A percentile compares a stretch with the other conserved stretches of the same genome.
These are phyloP conservation scores for Pseudogymnoascus sp. DNA, from an alignment of 2,329 filamentous ascomycete species.

Conservation along the genomic window DNA sequence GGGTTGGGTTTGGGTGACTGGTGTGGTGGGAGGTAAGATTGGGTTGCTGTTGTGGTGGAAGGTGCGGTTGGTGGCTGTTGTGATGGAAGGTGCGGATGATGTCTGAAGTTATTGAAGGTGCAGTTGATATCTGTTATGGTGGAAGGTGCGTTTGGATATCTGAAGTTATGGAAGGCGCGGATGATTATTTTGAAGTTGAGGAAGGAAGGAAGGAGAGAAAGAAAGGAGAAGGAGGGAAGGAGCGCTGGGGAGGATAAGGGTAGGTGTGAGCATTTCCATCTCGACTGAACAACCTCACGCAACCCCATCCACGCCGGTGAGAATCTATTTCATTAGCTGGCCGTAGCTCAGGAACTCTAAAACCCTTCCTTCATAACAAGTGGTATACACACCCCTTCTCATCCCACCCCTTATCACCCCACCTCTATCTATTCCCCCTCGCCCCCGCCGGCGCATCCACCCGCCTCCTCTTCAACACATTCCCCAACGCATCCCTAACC, in stretches of 20 bases:
- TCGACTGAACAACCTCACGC: neutral
- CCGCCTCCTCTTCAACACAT: constrained; percentile 56
- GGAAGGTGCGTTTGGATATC: neutral
- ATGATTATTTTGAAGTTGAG: neutral
- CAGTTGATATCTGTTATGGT: neutral
- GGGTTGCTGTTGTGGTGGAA: neutral
- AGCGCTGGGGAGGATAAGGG: neutral
- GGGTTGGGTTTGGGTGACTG: neutral
- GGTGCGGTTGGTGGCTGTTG: neutral
- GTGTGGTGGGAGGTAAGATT: neutral
- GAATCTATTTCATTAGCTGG: neutral
- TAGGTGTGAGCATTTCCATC: neutral
- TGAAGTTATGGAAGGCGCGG: neutral
- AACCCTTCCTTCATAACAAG: neutral
- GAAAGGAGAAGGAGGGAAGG: neutral
- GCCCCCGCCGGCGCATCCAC: constrained; percentile 57
- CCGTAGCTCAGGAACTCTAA: neutral
- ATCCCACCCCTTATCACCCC: neutral
- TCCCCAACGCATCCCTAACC: constrained; percentile 71
- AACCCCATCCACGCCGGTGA: neutral
- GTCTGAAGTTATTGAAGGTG: neutral
- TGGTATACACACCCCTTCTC: neutral
- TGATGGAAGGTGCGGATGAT: neutral
- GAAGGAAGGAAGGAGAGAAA: neutral
- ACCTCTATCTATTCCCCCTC: constrained; percentile 26